Conservation (phyloP, 148 eudicot species). For the Cornus suecica region DNA sequence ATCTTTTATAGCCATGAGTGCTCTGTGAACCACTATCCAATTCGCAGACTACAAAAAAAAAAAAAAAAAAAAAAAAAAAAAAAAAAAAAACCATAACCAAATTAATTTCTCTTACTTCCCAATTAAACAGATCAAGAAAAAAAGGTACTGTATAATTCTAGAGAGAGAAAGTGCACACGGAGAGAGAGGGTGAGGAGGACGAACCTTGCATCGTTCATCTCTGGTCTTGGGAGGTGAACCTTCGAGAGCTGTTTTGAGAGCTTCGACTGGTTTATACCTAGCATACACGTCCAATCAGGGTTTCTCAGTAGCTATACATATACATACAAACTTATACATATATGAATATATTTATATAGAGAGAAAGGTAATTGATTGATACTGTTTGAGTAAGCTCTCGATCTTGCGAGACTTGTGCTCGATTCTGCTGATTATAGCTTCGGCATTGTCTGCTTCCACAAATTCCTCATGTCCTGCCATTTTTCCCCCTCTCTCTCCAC, state of each 20-base stretch:
- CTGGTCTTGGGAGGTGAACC: conserved; percentile 73
- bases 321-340: not conserved
- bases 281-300: not conserved
- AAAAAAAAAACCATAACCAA: conserved; percentile 12
- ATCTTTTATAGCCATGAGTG: conserved; percentile 93
- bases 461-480: conserved; percentile 45
- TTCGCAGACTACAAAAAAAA: conserved; percentile 87
- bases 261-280: conserved; percentile 89
- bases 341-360: not conserved
- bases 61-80: no score
- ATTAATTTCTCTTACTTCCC: not conserved
- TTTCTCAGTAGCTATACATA: not conserved
- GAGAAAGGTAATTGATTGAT: not conserved
- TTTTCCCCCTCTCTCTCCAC: conserved; percentile 4
- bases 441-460: conserved; percentile 87
- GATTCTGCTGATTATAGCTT: conserved; percentile 82
- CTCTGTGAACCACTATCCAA: conserved; percentile 95
- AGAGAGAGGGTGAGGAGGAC: not conserved
- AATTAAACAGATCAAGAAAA: conserved; percentile 5
- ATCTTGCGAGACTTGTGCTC: conserved; percentile 97
- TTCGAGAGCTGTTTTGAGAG: conserved; percentile 93
- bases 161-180: not conserved
- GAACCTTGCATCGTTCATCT: conserved; percentile 90
- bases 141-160: no score
- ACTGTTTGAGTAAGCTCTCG: conserved; percentile 94